Percentiles rank a stretch among this genome's conserved stretches.
Evolutionary conservation across 148 eudicot genomes (phyloP).

Genomic region (Rhododendron molle): DNA sequence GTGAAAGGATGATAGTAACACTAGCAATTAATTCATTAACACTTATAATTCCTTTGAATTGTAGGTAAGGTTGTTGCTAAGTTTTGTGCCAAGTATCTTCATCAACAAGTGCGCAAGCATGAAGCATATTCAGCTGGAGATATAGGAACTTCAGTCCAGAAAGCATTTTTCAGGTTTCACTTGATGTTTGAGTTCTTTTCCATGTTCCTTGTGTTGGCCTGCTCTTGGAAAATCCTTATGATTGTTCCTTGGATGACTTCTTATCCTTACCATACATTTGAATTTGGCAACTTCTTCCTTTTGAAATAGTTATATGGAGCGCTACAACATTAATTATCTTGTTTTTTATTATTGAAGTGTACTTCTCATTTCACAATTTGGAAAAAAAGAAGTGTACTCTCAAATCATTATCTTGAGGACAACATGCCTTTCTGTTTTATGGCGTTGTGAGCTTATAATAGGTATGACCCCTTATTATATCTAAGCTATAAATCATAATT

Average conservation of each 20-base stretch:
- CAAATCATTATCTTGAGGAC: neutral
- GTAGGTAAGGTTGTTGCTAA: slow-evolving; percentile 97
- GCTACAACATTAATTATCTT: neutral
- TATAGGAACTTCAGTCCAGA: slow-evolving; percentile 75
- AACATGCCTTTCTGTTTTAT: too few relatives aligned
- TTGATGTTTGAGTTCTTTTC: neutral
- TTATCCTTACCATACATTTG: neutral
- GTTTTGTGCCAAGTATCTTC: slow-evolving; percentile 98
- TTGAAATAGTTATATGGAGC: neutral
- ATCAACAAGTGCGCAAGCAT: slow-evolving; percentile 82
- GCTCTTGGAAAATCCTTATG: neutral
- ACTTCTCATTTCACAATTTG: neutral
- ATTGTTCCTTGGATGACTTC: neutral
- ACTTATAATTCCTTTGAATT: slow-evolving; percentile 12
- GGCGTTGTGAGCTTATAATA: neutral
- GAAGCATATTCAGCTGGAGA: slow-evolving; percentile 88
- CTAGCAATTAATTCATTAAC: neutral
- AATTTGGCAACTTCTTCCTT: neutral
- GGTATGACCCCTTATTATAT: neutral
- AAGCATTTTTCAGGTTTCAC: slow-evolving; percentile 75
- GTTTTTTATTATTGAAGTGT: neutral
- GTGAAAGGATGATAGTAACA: neutral
- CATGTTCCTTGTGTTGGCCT: neutral
- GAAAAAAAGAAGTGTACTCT: neutral
- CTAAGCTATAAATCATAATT: neutral